phyloP scores from a whole-genome alignment of 805 yeast genomes.

The Ogataea pilisensis region DNA sequence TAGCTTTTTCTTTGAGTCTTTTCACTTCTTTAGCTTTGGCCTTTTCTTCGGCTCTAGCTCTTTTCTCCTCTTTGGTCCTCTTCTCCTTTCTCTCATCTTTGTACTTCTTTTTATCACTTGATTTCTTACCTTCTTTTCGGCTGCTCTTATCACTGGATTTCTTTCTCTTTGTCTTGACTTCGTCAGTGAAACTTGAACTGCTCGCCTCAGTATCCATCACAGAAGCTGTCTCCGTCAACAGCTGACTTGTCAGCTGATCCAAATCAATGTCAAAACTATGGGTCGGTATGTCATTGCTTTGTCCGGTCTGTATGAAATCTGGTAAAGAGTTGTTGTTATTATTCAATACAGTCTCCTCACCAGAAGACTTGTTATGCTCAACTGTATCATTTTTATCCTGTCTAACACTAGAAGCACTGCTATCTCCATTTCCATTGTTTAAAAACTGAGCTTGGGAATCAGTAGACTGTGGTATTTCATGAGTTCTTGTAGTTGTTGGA shows the following conservation, averaged over 20 bases:
- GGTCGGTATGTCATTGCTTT: background rate
- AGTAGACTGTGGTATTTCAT: no score
- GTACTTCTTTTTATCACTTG: background rate
- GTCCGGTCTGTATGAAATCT: no score
- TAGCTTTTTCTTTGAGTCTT: background rate
- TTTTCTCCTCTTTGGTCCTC: background rate
- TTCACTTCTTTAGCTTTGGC: background rate
- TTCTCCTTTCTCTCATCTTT: background rate
- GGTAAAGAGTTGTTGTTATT: background rate
- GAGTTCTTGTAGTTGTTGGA: no score
- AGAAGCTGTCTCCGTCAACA: background rate
- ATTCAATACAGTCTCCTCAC: no score
- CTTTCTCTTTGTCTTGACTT: background rate
- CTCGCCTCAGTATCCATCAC: no score
- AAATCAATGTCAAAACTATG: background rate
- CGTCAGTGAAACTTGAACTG: background rate
- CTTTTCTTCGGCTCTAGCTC: background rate
- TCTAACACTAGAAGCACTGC: no score
- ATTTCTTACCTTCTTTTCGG: background rate
- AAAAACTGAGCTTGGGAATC: no score
- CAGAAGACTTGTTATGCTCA: no score
- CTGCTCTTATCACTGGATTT: background rate
- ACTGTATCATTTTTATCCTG: no score
- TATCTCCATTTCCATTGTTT: no score
- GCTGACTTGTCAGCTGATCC: background rate